phyloP scores from a whole-genome alignment of 345 rosid genomes.

The Heritiera littoralis region DNA sequence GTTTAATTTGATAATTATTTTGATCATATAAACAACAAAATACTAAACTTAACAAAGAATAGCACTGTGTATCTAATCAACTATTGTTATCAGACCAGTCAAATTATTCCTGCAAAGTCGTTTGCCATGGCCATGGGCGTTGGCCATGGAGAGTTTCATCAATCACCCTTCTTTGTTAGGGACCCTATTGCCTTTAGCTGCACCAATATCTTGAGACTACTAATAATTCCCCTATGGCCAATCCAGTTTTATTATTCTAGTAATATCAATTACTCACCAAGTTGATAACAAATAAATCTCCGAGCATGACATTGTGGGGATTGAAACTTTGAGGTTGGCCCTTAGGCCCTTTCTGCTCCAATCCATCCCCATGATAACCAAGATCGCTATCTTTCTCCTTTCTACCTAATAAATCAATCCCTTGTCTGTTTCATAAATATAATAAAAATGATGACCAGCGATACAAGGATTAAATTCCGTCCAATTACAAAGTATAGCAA shows the following conservation, averaged over 20 bases:
- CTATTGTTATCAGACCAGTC: slow-evolving; percentile 25
- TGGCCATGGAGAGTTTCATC: not conserved
- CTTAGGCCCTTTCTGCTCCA: not conserved
- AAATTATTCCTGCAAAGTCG: slow-evolving; percentile 30
- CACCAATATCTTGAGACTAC: slow-evolving; percentile 22
- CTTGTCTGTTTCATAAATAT: too few relatives aligned
- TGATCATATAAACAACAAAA: not conserved
- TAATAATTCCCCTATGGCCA: slow-evolving; percentile 27
- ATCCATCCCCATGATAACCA: not conserved
- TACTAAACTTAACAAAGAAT: too few relatives aligned
- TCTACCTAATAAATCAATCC: not conserved
- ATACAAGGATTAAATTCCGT: too few relatives aligned
- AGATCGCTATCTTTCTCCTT: not conserved
- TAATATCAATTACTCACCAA: not conserved
- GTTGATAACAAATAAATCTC: not conserved
- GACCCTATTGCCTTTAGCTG: slow-evolving; percentile 26
- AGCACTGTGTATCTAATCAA: not conserved
- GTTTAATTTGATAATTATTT: not conserved
- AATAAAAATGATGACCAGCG: too few relatives aligned
- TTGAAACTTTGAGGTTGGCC: not conserved
- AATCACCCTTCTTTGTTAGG: slow-evolving; percentile 24
- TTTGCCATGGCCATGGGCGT: slow-evolving; percentile 24
- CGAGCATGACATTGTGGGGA: slow-evolving; percentile 17
- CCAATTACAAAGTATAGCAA: too few relatives aligned
- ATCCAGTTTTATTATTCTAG: not conserved